Evolutionary conservation across 495 filamentous ascomycete genomes (phyloP), one percentile per base, ranked within the genome.

Genomic region (Pseudotulostoma volvatum): DNA sequence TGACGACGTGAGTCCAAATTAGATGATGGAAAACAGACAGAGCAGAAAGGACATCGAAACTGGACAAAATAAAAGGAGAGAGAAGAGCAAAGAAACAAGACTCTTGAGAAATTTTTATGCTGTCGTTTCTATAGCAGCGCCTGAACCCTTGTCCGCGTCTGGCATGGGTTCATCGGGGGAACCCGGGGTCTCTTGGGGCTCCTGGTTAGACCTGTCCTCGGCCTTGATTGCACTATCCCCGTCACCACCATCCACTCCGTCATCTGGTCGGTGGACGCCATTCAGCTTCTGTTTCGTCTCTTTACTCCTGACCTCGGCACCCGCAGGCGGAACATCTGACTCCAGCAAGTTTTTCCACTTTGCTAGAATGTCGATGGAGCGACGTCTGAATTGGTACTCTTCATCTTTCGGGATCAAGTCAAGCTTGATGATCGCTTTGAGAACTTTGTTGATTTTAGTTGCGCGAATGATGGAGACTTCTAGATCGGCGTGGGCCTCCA

Each of bases 361-460:
- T 39, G 77, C 75, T 11, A 93, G 62, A 25, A 93, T 66, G 13
- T 65, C 61, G 41, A 79, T 68, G 28, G 81, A 80, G 21, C 86
- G 78, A 36, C 74, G 58, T 57, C 84, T 85, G 74, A 94, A 87
- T 18, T 78, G 63, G 59, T 77, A 87, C 42, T 88, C 77, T 18
- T 84, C 79, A 37, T 95, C 86, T 31, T 74, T 77, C 3, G 86
- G 86, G 43, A 94, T 93, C 3, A 68, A 65, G 13, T 68, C 57
- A 2, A 93, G 66, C 62, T 90, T 93, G 46, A 93, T 65, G 50
- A 95, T 88, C 31, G 75, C 83, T 61, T 84, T 87, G 34, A 93
- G 67, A 7, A 95, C 86, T 60, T 93, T 93, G 69, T 93, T 82
- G 57, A 93, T 92, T 66, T 93, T 93, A 23, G 86, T 93, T 3